Conservation (phyloP, 2,329 filamentous ascomycete genomes). For the Colletotrichum somersetense region DNA sequence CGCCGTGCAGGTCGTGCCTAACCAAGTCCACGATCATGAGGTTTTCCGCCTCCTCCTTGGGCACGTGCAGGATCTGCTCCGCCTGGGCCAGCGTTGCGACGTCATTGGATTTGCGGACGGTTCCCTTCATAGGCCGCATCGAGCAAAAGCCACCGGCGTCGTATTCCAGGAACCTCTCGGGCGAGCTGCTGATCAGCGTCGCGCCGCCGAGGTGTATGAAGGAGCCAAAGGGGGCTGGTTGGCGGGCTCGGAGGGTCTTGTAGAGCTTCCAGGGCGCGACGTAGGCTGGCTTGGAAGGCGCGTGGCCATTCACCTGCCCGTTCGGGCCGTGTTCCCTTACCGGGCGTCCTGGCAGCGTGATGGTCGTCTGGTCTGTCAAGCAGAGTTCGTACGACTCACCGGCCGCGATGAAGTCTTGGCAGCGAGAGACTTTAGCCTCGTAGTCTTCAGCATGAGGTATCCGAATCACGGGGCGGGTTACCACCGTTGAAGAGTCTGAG, state of each 20-base stretch:
- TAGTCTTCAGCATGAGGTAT: conserved; percentile 66
- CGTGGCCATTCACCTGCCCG: conserved; percentile 3
- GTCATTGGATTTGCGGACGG: conserved; percentile 80
- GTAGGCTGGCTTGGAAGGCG: conserved; percentile 42
- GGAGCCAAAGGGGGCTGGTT: conserved; percentile 88
- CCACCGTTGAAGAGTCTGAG: conserved; percentile 27
- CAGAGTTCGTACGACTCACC: conserved; percentile 91
- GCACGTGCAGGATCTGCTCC: conserved; percentile 77
- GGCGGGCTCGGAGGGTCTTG: conserved; percentile 74
- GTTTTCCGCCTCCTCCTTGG: conserved; percentile 95
- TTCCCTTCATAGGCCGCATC: conserved; percentile 97
- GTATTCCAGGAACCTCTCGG: conserved; percentile 85
- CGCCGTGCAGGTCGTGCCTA: conserved; percentile 90
- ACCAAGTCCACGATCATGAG: conserved; percentile 98
- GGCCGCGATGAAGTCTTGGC: conserved; percentile 78
- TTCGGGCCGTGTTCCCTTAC: conserved; percentile 16
- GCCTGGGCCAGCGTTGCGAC: conserved; percentile 79
- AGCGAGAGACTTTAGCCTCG: conserved; percentile 74
- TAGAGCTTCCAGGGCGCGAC: conserved; percentile 77
- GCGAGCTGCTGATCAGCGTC: conserved; percentile 85
- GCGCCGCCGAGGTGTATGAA: conserved; percentile 78
- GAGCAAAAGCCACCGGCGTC: conserved; percentile 69
- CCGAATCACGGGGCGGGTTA: conserved; percentile 47
- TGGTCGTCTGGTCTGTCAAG: conserved; percentile 79
- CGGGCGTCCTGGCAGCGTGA: conserved; percentile 57